Conservation (phyloP, 2,329 filamentous ascomycete genomes). For the Tolypocladium paradoxum region DNA sequence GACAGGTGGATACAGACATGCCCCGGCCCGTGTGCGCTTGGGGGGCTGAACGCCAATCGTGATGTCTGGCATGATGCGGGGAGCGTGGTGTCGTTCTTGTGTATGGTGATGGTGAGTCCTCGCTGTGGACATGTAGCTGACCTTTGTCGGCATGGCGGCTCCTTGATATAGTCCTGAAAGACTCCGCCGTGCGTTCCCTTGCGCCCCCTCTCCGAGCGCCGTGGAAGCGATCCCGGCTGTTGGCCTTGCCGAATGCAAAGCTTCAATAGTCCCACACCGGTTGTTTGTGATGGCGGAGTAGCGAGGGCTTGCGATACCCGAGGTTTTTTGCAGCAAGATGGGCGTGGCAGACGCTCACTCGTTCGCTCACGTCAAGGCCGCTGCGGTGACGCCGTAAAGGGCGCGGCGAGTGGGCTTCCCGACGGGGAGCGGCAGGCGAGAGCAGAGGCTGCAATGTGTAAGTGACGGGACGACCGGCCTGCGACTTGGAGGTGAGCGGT, state of each 20-base stretch:
- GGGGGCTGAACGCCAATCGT: constrained; percentile 16
- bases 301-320: background rate
- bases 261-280: background rate
- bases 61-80: constrained; percentile 5
- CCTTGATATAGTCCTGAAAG: constrained; percentile 1
- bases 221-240: background rate
- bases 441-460: background rate
- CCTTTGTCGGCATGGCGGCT: constrained; percentile 1
- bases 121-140: background rate
- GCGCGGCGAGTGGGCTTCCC: background rate
- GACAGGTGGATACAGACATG: constrained; percentile 12
- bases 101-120: background rate
- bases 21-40: constrained; percentile 5
- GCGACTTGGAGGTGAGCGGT: background rate
- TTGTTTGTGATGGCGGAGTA: background rate
- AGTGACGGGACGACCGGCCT: background rate
- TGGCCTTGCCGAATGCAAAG: background rate
- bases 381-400: background rate
- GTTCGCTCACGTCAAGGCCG: too few species aligned
- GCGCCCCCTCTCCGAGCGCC: background rate
- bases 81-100: background rate
- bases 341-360: background rate
- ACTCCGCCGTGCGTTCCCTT: background rate
- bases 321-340: background rate
- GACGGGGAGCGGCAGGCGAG: background rate